Conservation (phyloP, 2,329 filamentous ascomycete genomes). For the Huntiella omanensis region DNA sequence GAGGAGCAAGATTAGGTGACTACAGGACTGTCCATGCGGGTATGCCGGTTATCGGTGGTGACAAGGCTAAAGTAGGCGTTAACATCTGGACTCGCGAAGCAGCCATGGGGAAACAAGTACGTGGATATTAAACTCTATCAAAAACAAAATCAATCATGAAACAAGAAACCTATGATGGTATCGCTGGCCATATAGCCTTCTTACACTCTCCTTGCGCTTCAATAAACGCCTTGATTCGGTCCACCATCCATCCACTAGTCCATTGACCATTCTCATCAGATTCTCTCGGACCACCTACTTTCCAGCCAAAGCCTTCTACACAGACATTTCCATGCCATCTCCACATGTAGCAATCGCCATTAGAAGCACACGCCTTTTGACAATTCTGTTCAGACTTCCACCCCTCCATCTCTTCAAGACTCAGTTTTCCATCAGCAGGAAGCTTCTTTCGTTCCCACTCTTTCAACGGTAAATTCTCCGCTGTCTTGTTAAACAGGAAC, state of each 20-base stretch:
- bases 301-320: constrained; percentile 19
- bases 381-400: constrained; percentile 26
- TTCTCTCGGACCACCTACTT: constrained; percentile 22
- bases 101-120: constrained; percentile 14
- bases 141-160: neutral
- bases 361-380: constrained; percentile 23
- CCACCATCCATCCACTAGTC: constrained; percentile 24
- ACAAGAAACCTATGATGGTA: constrained; percentile 1
- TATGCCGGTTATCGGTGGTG: constrained; percentile 25
- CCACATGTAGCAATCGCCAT: constrained; percentile 23
- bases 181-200: constrained; percentile 17
- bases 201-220: constrained; percentile 20
- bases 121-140: constrained; percentile 1
- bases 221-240: constrained; percentile 22
- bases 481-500: constrained; percentile 21
- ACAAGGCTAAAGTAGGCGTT: constrained; percentile 31
- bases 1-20: constrained; percentile 21
- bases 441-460: constrained; percentile 12
- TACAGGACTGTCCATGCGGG: constrained; percentile 27
- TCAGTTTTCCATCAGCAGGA: constrained; percentile 18
- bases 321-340: constrained; percentile 23
- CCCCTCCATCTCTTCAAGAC: constrained; percentile 23
- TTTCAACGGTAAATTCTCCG: constrained; percentile 18
- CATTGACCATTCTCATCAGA: constrained; percentile 17
- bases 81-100: constrained; percentile 32